Evolutionary conservation across 2,329 filamentous ascomycete species (phyloP).

Genomic region (Apiospora pterosperma): DNA sequence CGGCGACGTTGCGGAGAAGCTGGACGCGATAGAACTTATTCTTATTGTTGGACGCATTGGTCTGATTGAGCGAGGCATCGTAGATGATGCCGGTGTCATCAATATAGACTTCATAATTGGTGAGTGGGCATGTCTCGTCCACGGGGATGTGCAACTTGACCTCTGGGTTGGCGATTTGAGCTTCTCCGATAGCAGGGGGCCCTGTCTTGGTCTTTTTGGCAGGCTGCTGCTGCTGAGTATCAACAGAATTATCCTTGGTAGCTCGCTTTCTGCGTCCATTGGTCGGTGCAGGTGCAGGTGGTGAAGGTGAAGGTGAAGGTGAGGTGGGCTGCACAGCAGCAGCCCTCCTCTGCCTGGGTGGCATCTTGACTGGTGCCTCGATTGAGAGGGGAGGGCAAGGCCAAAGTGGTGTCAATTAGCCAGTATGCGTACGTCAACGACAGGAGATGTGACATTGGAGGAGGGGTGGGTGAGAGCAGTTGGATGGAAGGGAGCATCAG

Average conservation of each 20-base stretch:
- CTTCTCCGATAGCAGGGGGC: neutral
- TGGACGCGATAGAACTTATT: slow-evolving; percentile 83
- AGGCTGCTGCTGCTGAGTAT: neutral
- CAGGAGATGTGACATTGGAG: neutral
- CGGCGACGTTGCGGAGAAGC: slow-evolving; percentile 37
- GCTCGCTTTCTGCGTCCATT: neutral
- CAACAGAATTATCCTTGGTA: neutral
- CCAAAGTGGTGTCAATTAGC: neutral
- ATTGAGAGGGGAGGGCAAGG: neutral
- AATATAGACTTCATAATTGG: slow-evolving; percentile 57
- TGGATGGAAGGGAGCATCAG: neutral
- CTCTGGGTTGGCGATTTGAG: slow-evolving; percentile 9
- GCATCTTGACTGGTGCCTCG: neutral
- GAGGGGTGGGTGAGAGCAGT: neutral
- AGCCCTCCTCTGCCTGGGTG: neutral
- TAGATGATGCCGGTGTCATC: slow-evolving; percentile 65
- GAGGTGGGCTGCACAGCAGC: neutral
- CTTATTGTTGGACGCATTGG: slow-evolving; percentile 67
- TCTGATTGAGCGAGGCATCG: slow-evolving; percentile 77
- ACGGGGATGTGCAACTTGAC: slow-evolving; percentile 7
- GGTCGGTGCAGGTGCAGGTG: neutral
- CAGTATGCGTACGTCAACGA: neutral
- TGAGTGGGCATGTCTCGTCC: slow-evolving; percentile 15
- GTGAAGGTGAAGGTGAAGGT: neutral
- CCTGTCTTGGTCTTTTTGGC: neutral